A percentile compares a stretch with the other conserved stretches of the same genome.
phyloP scores from a whole-genome alignment of 805 yeast genomes.

The Candida germanica region DNA sequence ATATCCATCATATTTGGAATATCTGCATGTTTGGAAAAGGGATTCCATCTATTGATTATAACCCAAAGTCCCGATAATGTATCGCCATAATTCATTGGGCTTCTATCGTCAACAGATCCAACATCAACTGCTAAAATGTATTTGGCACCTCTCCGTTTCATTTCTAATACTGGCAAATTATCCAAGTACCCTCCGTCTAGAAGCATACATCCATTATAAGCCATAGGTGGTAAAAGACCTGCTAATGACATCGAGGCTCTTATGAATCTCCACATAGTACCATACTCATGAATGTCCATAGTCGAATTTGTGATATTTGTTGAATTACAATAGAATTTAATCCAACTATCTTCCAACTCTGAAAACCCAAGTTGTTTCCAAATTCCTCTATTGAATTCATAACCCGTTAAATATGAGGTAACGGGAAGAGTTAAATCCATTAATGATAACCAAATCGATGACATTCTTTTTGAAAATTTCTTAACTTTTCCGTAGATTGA shows the following conservation, averaged over 20 bases:
- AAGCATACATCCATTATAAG: constrained; percentile 88
- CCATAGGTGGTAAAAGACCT: constrained; percentile 84
- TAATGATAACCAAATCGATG: constrained; percentile 81
- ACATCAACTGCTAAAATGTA: constrained; percentile 91
- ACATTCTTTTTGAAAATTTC: constrained; percentile 76
- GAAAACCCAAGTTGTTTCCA: constrained; percentile 94
- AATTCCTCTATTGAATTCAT: constrained; percentile 94
- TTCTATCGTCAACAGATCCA: constrained; percentile 89
- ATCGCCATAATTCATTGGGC: constrained; percentile 90
- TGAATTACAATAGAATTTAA: constrained; percentile 82
- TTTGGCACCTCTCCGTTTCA: constrained; percentile 86
- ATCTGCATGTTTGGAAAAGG: constrained; percentile 81
- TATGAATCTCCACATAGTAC: constrained; percentile 93
- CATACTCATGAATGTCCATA: constrained; percentile 90
- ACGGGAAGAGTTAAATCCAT: constrained; percentile 89
- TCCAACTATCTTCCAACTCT: constrained; percentile 95
- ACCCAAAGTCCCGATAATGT: constrained; percentile 93
- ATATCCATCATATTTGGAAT: constrained; percentile 95
- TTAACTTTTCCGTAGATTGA: constrained; percentile 89
- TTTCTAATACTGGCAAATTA: constrained; percentile 86
- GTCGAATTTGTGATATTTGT: constrained; percentile 92
- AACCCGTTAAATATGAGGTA: constrained; percentile 94
- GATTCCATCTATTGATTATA: constrained; percentile 79
- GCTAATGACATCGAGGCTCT: constrained; percentile 97
- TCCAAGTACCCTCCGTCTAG: constrained; percentile 96